A percentile compares a stretch with the other conserved stretches of the same genome.
Evolutionary conservation across 805 yeast species (phyloP).

Genomic region (Wickerhamiella domercqiae): DNA sequence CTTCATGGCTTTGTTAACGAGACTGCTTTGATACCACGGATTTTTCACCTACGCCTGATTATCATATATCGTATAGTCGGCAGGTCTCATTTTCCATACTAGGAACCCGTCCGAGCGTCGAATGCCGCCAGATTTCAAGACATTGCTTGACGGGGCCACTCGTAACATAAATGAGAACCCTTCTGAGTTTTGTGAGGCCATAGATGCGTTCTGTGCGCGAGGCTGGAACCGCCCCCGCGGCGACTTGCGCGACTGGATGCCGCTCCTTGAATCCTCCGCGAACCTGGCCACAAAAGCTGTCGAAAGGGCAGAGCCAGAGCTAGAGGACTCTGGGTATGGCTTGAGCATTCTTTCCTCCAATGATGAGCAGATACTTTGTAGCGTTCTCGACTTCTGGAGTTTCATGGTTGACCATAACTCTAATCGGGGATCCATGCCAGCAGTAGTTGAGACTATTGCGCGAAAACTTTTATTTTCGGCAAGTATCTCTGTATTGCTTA

Average conservation of each 20-base stretch:
- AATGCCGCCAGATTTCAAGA: no score
- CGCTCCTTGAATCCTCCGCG: conserved; percentile 1
- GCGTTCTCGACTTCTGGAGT: background rate
- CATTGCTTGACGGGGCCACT: no score
- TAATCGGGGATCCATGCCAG: background rate
- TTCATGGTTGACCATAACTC: background rate
- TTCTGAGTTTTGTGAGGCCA: no score
- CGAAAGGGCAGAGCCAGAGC: background rate
- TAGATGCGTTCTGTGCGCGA: background rate
- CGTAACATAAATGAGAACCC: no score
- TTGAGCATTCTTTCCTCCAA: background rate
- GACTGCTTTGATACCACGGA: no score
- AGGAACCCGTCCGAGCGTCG: no score
- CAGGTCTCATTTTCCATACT: no score
- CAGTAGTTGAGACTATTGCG: background rate
- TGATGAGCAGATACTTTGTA: background rate
- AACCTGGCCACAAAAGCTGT: background rate
- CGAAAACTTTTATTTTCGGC: background rate
- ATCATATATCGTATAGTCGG: no score
- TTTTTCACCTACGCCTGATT: no score
- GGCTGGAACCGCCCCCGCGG: conserved; percentile 1
- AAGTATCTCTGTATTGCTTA: background rate
- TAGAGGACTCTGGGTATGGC: background rate
- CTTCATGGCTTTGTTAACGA: no score
- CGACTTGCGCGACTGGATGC: conserved; percentile 2